Conservation (phyloP, 2,329 filamentous ascomycete species). For the Xylaria sp. region DNA sequence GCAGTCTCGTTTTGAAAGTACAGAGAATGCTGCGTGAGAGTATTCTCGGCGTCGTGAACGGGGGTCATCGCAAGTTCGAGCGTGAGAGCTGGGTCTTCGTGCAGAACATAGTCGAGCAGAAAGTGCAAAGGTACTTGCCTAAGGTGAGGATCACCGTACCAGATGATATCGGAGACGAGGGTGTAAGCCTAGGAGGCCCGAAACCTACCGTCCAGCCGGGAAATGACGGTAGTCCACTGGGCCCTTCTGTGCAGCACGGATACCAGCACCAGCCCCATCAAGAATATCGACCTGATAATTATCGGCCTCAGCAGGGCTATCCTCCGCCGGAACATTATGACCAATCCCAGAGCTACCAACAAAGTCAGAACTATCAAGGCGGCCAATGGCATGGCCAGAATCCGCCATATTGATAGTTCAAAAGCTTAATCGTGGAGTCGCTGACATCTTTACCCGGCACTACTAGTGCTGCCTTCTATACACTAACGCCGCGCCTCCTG, state of each 20-base stretch:
- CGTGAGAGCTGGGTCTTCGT: constrained; percentile 59
- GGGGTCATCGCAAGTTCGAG: constrained; percentile 61
- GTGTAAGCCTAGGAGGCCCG: constrained; percentile 57
- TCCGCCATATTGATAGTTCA: constrained; percentile 41
- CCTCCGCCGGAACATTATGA: constrained; percentile 38
- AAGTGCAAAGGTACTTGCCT: constrained; percentile 59
- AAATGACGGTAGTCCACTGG: background rate
- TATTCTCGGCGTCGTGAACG: constrained; percentile 59
- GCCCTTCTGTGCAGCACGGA: constrained; percentile 39
- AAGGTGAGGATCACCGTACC: constrained; percentile 59
- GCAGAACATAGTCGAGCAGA: constrained; percentile 58
- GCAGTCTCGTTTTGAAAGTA: constrained; percentile 57
- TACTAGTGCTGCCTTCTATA: background rate
- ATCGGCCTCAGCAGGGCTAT: constrained; percentile 38
- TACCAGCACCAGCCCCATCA: constrained; percentile 19
- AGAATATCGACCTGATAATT: constrained; percentile 37
- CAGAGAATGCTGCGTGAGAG: constrained; percentile 59
- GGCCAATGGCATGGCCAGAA: constrained; percentile 48
- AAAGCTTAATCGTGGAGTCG: background rate
- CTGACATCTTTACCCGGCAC: background rate
- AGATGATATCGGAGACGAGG: constrained; percentile 61
- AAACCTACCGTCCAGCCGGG: constrained; percentile 8
- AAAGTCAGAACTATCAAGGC: constrained; percentile 20
- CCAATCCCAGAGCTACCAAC: constrained; percentile 43
- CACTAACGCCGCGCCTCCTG: background rate